These are phyloP conservation scores for Suillus tomentosus DNA, from an alignment of 768 basidiomycete species.

Conservation along the genomic window DNA sequence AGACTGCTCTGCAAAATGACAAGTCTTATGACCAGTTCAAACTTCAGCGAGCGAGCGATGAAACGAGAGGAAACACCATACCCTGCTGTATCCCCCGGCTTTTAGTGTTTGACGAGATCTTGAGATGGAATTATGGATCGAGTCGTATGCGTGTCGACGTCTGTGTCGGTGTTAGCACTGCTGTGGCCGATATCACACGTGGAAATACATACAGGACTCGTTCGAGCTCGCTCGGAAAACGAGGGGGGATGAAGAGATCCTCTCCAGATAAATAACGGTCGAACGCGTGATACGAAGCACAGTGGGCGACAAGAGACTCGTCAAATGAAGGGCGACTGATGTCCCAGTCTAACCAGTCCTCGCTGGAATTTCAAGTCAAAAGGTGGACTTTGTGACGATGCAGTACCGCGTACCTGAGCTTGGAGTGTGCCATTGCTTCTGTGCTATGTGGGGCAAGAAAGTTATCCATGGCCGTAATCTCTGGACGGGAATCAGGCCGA, in stretches of 20 bases:
- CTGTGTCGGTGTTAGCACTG: constrained; percentile 35
- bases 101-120: constrained; percentile 59
- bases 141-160: constrained; percentile 68
- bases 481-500: not conserved
- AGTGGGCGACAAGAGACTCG: constrained; percentile 66
- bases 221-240: constrained; percentile 58
- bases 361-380: constrained; percentile 37
- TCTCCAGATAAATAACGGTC: constrained; percentile 63
- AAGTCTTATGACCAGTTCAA: constrained; percentile 44
- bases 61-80: constrained; percentile 26
- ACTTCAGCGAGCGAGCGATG: constrained; percentile 2
- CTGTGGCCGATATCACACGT: constrained; percentile 7
- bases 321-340: constrained; percentile 59
- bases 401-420: constrained; percentile 51
- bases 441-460: constrained; percentile 65
- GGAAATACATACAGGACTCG: constrained; percentile 54
- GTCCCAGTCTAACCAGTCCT: constrained; percentile 63
- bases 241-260: constrained; percentile 65
- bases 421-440: constrained; percentile 63
- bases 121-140: constrained; percentile 72
- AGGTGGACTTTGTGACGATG: constrained; percentile 14
- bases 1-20: constrained; percentile 63
- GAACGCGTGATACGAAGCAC: constrained; percentile 71
- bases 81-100: constrained; percentile 46
- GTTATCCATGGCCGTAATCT: constrained; percentile 47